Evolutionary conservation across 371 early-diverging fungal genomes (phyloP).

Genomic region (Circinella minor): DNA sequence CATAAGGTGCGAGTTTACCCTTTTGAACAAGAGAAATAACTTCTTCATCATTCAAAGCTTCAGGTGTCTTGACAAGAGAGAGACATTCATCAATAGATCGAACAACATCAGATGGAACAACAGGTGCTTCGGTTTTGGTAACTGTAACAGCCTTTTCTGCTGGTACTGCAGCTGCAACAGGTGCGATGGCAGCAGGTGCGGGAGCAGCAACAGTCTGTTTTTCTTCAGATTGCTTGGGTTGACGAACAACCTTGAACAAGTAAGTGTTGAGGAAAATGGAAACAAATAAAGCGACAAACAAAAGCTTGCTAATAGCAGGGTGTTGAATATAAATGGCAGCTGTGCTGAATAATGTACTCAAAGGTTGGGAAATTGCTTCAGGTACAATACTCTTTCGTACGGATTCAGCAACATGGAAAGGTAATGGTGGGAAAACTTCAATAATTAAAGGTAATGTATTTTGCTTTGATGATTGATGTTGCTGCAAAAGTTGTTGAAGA

Average conservation of each 20-base stretch:
- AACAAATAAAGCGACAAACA: constrained; percentile 55
- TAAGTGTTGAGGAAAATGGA: constrained; percentile 71
- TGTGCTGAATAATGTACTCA: constrained; percentile 52
- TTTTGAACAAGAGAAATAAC: constrained; percentile 72
- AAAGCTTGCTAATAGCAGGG: constrained; percentile 68
- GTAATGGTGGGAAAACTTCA: constrained; percentile 66
- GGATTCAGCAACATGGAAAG: constrained; percentile 52
- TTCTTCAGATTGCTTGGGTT: constrained; percentile 45
- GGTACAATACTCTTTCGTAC: constrained; percentile 32
- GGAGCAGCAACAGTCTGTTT: background rate
- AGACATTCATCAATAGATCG: constrained; percentile 73
- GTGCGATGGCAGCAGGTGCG: constrained; percentile 1
- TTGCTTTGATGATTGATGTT: constrained; percentile 45
- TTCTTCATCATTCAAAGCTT: constrained; percentile 70
- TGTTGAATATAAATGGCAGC: constrained; percentile 65
- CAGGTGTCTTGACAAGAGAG: constrained; percentile 56
- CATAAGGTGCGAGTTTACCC: constrained; percentile 81
- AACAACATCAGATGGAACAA: constrained; percentile 30
- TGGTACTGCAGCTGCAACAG: background rate
- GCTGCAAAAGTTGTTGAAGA: constrained; percentile 48
- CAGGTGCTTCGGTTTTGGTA: constrained; percentile 12
- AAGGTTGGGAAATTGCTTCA: constrained; percentile 43
- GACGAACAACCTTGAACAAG: constrained; percentile 65
- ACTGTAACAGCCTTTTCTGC: background rate
- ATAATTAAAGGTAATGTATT: constrained; percentile 58